These are phyloP conservation scores for Amphicarpaea edgeworthii DNA, from an alignment of 306 rosid genomes.

Conservation along the genomic window DNA sequence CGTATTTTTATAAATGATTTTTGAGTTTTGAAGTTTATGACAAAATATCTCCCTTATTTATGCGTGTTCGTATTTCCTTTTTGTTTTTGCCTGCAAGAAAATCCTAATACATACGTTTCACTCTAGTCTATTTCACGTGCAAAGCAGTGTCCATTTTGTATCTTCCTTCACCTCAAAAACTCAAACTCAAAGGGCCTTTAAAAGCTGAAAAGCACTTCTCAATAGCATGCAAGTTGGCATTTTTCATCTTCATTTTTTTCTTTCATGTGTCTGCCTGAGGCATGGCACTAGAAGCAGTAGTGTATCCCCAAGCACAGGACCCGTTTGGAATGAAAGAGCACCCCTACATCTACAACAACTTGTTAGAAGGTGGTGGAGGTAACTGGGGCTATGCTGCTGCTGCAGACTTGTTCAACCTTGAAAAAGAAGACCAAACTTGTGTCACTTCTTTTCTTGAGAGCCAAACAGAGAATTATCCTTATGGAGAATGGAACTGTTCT, in stretches of 20 bases:
- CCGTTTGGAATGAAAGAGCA: conserved; percentile 67
- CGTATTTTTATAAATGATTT: too few species aligned
- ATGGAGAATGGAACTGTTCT: conserved; percentile 52
- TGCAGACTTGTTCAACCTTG: conserved; percentile 43
- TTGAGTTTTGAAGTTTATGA: too few species aligned
- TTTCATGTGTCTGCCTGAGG: conserved; percentile 50
- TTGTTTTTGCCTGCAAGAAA: neutral
- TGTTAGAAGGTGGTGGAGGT: conserved; percentile 45
- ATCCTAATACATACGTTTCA: neutral
- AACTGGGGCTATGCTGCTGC: conserved; percentile 47
- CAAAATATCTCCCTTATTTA: too few species aligned
- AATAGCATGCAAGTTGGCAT: conserved; percentile 43
- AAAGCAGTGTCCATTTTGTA: conserved; percentile 55
- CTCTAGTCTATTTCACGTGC: conserved; percentile 72
- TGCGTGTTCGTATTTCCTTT: too few species aligned
- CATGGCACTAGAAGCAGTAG: conserved; percentile 89
- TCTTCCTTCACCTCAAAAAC: conserved; percentile 3
- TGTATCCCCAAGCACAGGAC: conserved; percentile 77
- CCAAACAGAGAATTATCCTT: conserved; percentile 61
- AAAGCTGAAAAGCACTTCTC: conserved; percentile 47
- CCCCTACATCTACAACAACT: conserved; percentile 28
- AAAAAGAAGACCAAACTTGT: conserved; percentile 42
- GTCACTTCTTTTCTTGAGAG: conserved; percentile 57
- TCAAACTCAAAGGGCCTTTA: conserved; percentile 40
- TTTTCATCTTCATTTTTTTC: too few species aligned